Base-by-base conservation (phyloP, 1,139 yeast genomes). In the Blastobotrys indianensis region DNA sequence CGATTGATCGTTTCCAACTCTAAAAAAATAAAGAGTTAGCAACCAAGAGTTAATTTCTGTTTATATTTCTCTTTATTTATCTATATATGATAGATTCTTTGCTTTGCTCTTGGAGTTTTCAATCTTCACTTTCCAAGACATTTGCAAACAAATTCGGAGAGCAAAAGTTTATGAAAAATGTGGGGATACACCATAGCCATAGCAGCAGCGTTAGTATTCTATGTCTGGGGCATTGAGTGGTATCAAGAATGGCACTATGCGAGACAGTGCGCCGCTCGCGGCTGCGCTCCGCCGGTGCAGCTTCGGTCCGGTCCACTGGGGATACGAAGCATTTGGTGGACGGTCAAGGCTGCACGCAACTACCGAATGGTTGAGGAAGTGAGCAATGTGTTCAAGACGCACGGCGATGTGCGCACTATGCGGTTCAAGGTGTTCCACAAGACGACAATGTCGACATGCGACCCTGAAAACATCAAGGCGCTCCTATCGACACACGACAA, bases 401-500 rank as follows among this genome's bases (percentile, higher is more conserved):
- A 30, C 20, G 45, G 33, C 23, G 31, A 20, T 8, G 31, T 30
- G 11, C 32, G 40, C 8, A 39, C 42, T 4, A 31, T 39, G 17
- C 42, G 42, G 17, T 39, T 39, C 42, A 31, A 16, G 29, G 35
- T 32, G 13, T 20, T 39, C 20, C 36, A 32, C 30, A 39, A 31
- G 30, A 39, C 42, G 2, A 31, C 36, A 16, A 37, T 39, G 16
- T 32, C 36, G 10, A 39, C 31, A 2, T 32, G 42, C 13, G 47
- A 44, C 9, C 47, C 47, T 4, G 44, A 39, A 51, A 67, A 55
- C 54, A 48, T 62, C 52, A 60, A 61, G 51, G 52, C 65, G 1
- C 38, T 63, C 6, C 54, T 63, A 17, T 60, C 65, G n/a, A 61
- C 66, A 4, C 50, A 45, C 33, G 50, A 49, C 37, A 49, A 49